A percentile compares a stretch with the other conserved stretches of the same genome.
Evolutionary conservation across 2,329 filamentous ascomycete genomes (phyloP).

Genomic region (Sarocladium kiliense): DNA sequence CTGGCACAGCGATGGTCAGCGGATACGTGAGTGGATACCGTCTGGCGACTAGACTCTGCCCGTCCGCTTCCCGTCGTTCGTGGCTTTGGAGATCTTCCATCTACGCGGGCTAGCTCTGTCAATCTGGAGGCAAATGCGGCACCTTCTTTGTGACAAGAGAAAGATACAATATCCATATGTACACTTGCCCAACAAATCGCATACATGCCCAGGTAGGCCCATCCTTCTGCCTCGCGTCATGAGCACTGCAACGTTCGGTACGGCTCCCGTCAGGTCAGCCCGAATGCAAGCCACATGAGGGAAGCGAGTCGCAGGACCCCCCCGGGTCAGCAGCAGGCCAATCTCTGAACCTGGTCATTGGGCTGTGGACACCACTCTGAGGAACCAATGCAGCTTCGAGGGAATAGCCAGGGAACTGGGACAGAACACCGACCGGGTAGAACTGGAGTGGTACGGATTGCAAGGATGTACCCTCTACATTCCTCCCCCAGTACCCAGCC

Average conservation of each 20-base stretch:
- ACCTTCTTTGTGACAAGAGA: not conserved
- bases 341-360: conserved; percentile 7
- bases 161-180: too few relatives aligned
- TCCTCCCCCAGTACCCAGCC: conserved; percentile 2
- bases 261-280: not conserved
- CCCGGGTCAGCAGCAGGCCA: not conserved
- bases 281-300: not conserved
- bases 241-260: too few relatives aligned
- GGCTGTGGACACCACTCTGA: not conserved
- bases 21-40: not conserved
- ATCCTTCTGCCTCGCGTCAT: too few relatives aligned
- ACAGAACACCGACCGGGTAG: too few relatives aligned
- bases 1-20: not conserved
- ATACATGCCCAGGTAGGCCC: too few relatives aligned
- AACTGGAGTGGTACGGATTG: not conserved
- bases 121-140: not conserved
- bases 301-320: not conserved
- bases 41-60: not conserved
- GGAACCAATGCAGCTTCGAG: not conserved
- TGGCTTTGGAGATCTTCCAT: conserved; percentile 1
- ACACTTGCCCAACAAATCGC: too few relatives aligned
- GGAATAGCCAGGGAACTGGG: not conserved
- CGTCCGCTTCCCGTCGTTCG: not conserved
- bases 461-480: not conserved
- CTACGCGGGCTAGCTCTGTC: not conserved